A percentile compares a stretch with the other conserved stretches of the same genome.
Conservation (phyloP, 83 land plant genomes). For the Diphasiastrum complanatum region DNA sequence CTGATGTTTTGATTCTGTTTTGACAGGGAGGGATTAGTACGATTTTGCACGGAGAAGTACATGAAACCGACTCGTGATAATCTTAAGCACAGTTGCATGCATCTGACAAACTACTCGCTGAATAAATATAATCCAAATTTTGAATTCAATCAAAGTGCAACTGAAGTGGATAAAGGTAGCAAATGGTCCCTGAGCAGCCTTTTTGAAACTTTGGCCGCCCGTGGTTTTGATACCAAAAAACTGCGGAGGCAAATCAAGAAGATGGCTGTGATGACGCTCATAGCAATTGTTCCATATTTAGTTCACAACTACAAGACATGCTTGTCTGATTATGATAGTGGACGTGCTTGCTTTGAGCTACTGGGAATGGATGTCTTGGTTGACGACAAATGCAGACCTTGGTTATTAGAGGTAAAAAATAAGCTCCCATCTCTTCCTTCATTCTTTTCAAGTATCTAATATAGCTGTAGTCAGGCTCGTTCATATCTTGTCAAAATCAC, state of each 20-base stretch:
- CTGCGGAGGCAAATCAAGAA: slow-evolving; percentile 25
- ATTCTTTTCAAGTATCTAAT: no score
- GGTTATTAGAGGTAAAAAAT: slow-evolving; percentile 41
- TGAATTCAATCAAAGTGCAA: slow-evolving; percentile 32
- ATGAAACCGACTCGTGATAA: slow-evolving; percentile 27
- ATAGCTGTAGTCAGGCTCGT: no score
- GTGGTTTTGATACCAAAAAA: slow-evolving; percentile 25
- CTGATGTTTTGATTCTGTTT: no score
- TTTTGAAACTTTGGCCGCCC: slow-evolving; percentile 22
- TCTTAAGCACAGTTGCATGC: slow-evolving; percentile 32
- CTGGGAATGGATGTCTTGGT: slow-evolving; percentile 36
- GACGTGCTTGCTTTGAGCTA: slow-evolving; percentile 35
- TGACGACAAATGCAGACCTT: slow-evolving; percentile 34
- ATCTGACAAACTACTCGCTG: slow-evolving; percentile 35
- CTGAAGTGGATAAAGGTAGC: slow-evolving; percentile 32
- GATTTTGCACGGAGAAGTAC: slow-evolving; percentile 42
- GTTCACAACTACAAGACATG: slow-evolving; percentile 30
- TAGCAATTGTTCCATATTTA: slow-evolving; percentile 32
- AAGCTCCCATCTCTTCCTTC: no score
- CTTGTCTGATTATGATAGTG: slow-evolving; percentile 31
- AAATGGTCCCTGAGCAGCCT: slow-evolving; percentile 31
- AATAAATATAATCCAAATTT: slow-evolving; percentile 31
- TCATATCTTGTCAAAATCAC: no score
- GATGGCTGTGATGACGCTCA: slow-evolving; percentile 33
- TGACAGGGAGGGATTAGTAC: slow-evolving; percentile 32